Evolutionary conservation across 495 filamentous ascomycete species (phyloP).

Genomic region (Tuber umbilicatum): DNA sequence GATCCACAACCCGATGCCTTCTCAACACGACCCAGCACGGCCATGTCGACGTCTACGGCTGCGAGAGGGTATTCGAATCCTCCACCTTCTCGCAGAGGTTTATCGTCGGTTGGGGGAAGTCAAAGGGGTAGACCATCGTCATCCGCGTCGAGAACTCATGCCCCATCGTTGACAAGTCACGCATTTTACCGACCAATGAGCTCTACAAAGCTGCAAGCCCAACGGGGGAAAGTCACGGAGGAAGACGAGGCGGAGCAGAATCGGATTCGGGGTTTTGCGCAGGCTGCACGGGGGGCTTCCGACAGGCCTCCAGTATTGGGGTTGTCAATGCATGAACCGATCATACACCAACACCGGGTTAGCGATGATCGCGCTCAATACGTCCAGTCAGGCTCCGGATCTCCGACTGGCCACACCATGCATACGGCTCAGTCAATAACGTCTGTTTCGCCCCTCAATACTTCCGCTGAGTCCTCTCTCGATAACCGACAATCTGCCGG

Average conservation of each 20-base stretch:
- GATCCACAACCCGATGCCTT: slow-evolving; percentile 43
- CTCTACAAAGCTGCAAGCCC: slow-evolving; percentile 87
- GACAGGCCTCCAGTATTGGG: slow-evolving; percentile 17
- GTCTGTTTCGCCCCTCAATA: slow-evolving; percentile 42
- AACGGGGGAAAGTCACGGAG: slow-evolving; percentile 54
- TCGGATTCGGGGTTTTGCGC: slow-evolving; percentile 39
- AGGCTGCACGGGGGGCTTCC: slow-evolving; percentile 17
- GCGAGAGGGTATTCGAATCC: slow-evolving; percentile 45
- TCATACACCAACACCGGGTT: slow-evolving; percentile 30
- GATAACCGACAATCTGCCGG: not conserved
- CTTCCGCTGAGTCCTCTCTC: not conserved
- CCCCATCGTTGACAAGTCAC: slow-evolving; percentile 77
- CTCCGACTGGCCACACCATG: slow-evolving; percentile 56
- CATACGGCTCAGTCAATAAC: slow-evolving; percentile 34
- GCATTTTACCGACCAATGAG: slow-evolving; percentile 97
- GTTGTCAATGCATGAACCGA: slow-evolving; percentile 32
- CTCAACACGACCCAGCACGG: slow-evolving; percentile 45
- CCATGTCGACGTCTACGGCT: slow-evolving; percentile 48
- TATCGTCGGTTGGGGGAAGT: slow-evolving; percentile 43
- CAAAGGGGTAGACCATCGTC: slow-evolving; percentile 52
- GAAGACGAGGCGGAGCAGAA: slow-evolving; percentile 45
- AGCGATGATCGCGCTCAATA: slow-evolving; percentile 33
- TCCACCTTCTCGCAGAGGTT: slow-evolving; percentile 48
- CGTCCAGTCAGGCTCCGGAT: slow-evolving; percentile 42
- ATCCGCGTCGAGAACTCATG: slow-evolving; percentile 72